Evolutionary conservation across 495 filamentous ascomycete genomes (phyloP), one percentile per base, ranked within the genome.

Genomic region (Thozetella sp.): DNA sequence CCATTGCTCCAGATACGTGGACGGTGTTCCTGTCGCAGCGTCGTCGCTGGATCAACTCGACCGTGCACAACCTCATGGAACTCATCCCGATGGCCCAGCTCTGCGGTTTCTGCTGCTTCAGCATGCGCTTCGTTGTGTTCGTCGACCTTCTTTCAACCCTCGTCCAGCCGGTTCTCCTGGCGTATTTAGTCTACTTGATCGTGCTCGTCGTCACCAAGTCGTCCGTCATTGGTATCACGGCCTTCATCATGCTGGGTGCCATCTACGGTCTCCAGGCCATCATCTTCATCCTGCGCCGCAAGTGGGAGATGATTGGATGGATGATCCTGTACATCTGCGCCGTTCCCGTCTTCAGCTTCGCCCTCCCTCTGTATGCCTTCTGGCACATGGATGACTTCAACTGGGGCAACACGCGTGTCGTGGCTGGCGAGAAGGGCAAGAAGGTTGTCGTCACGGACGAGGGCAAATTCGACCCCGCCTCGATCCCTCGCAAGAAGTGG

Each of bases 351-450:
- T 98, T 96, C 83, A 86, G 91, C 25, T 90, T 96, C 61, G 93
- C 86, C 54, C 81, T 99, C 9, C 95, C 95, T 1, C 82, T 99
- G 4, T 99, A 98, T 75, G 83, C 93, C 48, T 99, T 99, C 86
- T 99, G 95, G 95, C 83, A 98, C 75, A 97, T 97, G 95, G 95
- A 99, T 72, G 95, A 99, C 80, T 99, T 99, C 85, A 89, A 87
- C 63, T 97, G 93, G 93, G 93, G 93, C 73, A 97, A 96, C 72
- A 97, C 93, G 26, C 92, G 93, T 83, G 83, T 99, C 45, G 93
- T 99, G 62, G 96, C 91, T n/a, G 95, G 95, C 70, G 95, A 98
- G 74, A 90, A 89, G 68, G 95, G 95, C 54, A 86, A 89, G 67
- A 93, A 97, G 79, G 77, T 98, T 61, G 87, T 99, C 69, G 90